Evolutionary conservation across 441 rosid genomes (phyloP).

Genomic region (Corymbia calophylla): DNA sequence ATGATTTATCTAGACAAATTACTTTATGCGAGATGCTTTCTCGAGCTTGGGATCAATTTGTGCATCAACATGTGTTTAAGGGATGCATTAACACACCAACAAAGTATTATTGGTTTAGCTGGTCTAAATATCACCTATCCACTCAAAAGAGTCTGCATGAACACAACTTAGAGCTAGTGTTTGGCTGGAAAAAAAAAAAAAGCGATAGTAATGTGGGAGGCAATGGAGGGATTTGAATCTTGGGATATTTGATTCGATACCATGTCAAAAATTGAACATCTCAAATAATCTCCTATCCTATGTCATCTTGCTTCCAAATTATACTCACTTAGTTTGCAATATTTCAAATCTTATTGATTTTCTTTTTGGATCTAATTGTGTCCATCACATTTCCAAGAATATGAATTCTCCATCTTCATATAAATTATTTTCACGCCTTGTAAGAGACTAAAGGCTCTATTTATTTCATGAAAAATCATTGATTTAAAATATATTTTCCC

Average conservation of each 20-base stretch:
- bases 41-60: neutral
- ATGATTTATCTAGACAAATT: neutral
- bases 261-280: neutral
- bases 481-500: too few species aligned
- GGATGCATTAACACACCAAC: neutral
- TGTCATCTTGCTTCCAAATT: neutral
- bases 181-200: too few species aligned
- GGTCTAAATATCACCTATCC: neutral
- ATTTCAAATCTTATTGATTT: neutral
- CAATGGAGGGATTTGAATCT: neutral
- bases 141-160: fast-evolving
- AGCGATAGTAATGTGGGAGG: neutral
- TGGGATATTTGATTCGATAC: too few species aligned
- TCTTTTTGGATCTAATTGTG: fast-evolving
- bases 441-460: neutral
- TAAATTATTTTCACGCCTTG: neutral
- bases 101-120: too few species aligned
- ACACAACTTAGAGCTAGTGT: neutral
- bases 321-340: neutral
- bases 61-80: neutral
- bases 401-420: neutral
- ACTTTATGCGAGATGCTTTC: neutral
- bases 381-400: neutral
- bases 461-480: too few species aligned
- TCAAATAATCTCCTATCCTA: too few species aligned